Base-by-base conservation (phyloP, 2,329 filamentous ascomycete species). In the Exophiala sp. region DNA sequence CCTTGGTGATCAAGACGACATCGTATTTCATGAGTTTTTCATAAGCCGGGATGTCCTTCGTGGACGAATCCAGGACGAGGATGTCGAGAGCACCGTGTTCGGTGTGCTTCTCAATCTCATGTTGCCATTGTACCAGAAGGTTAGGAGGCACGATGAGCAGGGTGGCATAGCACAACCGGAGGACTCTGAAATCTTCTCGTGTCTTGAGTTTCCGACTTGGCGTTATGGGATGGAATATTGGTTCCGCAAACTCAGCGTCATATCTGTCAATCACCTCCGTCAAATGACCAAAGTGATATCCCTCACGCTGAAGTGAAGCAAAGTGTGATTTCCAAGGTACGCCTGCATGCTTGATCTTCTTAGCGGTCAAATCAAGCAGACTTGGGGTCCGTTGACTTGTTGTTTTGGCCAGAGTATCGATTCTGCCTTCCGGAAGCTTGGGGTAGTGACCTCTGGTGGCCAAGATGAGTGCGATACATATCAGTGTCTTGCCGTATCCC, bases 91-190 rank as follows among this genome's bases (percentile, higher is more conserved):
- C 79, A 2, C 71, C 73, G 4, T 66, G 60, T 33, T 77, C 69
- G 0, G 90, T 87, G 65, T 96, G 92, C 64, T 90, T 91, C 2
- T 75, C 68, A 9, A 96, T 90, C 65, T 96, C 90, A 9, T 83
- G 78, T 49, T 81, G 75, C 92, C 92, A 96, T 68, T 97, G 92
- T 49, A 85, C 79, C 2, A 95, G 75, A 20, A 96, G 75, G 65
- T 96, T 96, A 11, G 84, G 78, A 0, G 92, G 92, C 0, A 91
- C 89, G 29, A 96, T 81, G 14, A 96, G 76, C 3, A 97, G 73
- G 0, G 87, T 95, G 0, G 81, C 81, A 24, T 81, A 78, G 56
- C 85, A 88, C 6, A 94, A 73, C 21, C 76, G 80, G 3, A 95
- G 72, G 10, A 52, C 52, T 40, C 62, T 57, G 20, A 60, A 62